Evolutionary conservation across 163 green algal genomes (phyloP).

Genomic region (Coccomyxa subellipsoidea): DNA sequence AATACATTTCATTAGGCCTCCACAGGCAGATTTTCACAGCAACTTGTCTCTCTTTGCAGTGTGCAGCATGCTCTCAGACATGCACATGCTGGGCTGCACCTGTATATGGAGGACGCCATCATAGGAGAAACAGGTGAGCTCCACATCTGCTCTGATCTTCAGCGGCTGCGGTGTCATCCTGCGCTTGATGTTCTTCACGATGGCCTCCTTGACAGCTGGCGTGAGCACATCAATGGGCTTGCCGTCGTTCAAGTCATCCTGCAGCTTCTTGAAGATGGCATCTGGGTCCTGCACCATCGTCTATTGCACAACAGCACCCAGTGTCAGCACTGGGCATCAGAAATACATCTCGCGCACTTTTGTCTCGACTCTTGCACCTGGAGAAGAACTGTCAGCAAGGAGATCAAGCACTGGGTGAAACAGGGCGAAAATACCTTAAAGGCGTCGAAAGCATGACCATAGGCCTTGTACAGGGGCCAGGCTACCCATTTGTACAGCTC

Average conservation of each 20-base stretch:
- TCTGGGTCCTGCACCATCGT: slow-evolving; percentile 48
- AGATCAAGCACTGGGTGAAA: background rate
- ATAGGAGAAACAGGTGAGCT: slow-evolving; percentile 98
- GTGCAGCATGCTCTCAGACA: background rate
- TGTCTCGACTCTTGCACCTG: too few species aligned
- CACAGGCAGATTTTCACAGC: too few species aligned
- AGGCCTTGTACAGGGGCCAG: slow-evolving; percentile 95
- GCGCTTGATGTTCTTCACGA: slow-evolving; percentile 94
- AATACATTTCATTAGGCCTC: background rate
- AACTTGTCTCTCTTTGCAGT: too few species aligned
- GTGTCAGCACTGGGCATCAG: too few species aligned
- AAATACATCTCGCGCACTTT: too few species aligned
- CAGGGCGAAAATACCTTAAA: slow-evolving; percentile 67
- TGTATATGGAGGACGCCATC: slow-evolving; percentile 98
- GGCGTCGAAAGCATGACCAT: slow-evolving; percentile 95
- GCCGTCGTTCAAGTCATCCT: slow-evolving; percentile 57
- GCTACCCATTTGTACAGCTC: slow-evolving; percentile 84
- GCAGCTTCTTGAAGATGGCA: slow-evolving; percentile 55
- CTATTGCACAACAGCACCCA: background rate
- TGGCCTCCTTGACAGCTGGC: slow-evolving; percentile 63
- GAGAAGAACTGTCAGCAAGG: background rate
- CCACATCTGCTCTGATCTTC: slow-evolving; percentile 97
- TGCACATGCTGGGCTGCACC: background rate
- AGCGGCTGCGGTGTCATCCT: slow-evolving; percentile 97
- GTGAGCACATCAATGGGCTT: slow-evolving; percentile 53